Evolutionary conservation across 495 filamentous ascomycete species (phyloP), one percentile per base, ranked within the genome.

Genomic region (Hapsidospora chrysogenum): DNA sequence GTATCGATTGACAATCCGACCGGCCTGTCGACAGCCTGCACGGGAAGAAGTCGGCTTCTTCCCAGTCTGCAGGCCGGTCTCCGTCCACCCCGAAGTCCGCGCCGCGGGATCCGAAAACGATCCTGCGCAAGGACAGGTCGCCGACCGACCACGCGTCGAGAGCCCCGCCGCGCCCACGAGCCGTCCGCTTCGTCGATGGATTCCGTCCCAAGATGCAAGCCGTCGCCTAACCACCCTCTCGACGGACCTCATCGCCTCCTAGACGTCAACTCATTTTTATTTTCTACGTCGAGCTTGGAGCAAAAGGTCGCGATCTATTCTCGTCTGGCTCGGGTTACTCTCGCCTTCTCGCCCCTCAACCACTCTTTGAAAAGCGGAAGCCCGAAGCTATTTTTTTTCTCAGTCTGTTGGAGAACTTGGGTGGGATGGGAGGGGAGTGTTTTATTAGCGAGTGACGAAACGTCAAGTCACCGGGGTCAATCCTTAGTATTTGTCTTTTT

Each of bases 1-100:
- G 85, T 50, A 97, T 97, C 70, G 92, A 94, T 74, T 97, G 78
- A 86, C 64, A 66, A 66, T 61, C 63, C 65, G 68, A 72, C 66
- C 66, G 65, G 65, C 59, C 65, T 65, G 52, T 54, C 49, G 64
- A 65, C 61, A 60, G 52, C 51, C 54, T 59, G 46, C 60, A 52
- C 49, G 56, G 51, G 49, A 49, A 42, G 42, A 35, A 13, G n/a
- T 29, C 40, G 37, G 32, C 49, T 38, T 36, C 42, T 41, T 41
- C 58, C 45, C 29, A 42, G 54, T 68, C 63, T 66, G 58, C 57
- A 62, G 63, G 60, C 63, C 63, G 62, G 63, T 68, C 62, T 56
- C 51, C 42, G 53, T 45, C 35, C 9, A 19, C 35, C 11, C 19
- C 25, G n/a, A 20, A 16, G 13, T 30, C 29, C 6, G 9, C 29